Base-by-base conservation (phyloP, 495 filamentous ascomycete species). In the Bacidia gigantensis region DNA sequence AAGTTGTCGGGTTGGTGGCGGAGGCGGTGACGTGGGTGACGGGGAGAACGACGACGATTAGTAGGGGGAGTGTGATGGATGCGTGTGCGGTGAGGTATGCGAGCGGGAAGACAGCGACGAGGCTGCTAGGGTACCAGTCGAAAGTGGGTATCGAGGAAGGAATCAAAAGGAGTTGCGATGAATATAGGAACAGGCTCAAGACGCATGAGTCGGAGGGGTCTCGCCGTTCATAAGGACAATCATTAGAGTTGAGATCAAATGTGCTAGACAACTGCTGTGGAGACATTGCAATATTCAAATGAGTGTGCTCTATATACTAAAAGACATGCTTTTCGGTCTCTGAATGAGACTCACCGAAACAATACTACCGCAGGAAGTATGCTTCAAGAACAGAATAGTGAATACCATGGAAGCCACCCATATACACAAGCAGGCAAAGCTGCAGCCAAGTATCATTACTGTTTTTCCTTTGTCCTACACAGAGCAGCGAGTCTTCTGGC, bases 111-210 rank as follows among this genome's bases (percentile, higher is more conserved):
- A 82, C 82, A 58, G 78, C 77, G 23, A 72, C 63, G 54, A 62
- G 56, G 50, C 63, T 82, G 1, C 57, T 84, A 54, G 79, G 79
- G 24, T 82, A 82, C 58, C 62, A 75, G 58, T 70, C 79, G 50
- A 69, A 64, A 48, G 67, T 82, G 41, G 70, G 73, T 7, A 70
- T 83, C 32, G 67, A 74, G 46, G 72, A 81, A 26, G 79, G 70
- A 1, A 70, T 79, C 39, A 63, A 65, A n/a, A 55, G 72, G 35
- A 74, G 71, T 49, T 77, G 73, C 56, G 66, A 71, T 57, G 72
- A 32, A n/a, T 50, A 50, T 38, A 38, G 17, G 9, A 24, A 38
- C 17, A 17, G 24, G 2, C 47, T 50, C 12, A 10, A 50, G 26
- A 26, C 22, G 1, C n/a, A 50, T 7, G 29, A n/a, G n/a, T n/a